These are phyloP conservation scores for Magnolia changhungtana DNA, from an alignment of 164 flowering plant genomes.

Conservation along the genomic window DNA sequence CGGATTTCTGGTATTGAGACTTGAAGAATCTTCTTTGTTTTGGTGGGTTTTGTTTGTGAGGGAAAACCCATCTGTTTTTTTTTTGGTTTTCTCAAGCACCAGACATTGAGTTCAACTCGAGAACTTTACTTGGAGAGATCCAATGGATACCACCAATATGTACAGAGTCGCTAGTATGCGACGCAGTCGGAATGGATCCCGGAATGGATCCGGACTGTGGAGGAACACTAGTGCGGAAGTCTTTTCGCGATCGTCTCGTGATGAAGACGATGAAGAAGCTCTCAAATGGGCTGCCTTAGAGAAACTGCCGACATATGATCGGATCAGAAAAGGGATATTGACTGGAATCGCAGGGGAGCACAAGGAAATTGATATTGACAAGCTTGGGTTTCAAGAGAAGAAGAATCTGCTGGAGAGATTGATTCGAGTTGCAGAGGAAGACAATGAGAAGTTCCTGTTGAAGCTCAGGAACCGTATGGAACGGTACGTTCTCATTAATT, in stretches of 20 bases:
- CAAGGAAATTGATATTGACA: conserved; percentile 69
- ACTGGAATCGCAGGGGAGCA: conserved; percentile 12
- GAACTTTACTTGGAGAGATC: neutral
- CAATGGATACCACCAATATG: conserved; percentile 14
- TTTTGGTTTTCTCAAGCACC: neutral
- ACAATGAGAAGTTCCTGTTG: conserved; percentile 76
- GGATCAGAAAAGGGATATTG: conserved; percentile 16
- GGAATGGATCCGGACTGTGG: conserved; percentile 11
- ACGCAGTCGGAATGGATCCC: conserved; percentile 1
- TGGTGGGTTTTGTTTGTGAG: neutral
- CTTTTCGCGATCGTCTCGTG: conserved; percentile 15
- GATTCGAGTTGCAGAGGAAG: conserved; percentile 76
- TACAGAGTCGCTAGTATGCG: conserved; percentile 13
- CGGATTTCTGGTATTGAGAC: neutral
- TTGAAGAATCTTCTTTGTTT: neutral
- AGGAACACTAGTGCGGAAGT: conserved; percentile 3
- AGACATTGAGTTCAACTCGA: neutral
- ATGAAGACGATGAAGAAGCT: conserved; percentile 27
- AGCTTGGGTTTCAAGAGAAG: conserved; percentile 51
- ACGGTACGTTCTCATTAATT: conserved; percentile 34
- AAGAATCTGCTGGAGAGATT: conserved; percentile 65
- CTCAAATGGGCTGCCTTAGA: conserved; percentile 27
- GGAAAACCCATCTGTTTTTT: neutral
- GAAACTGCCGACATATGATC: conserved; percentile 21
- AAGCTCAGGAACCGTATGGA: conserved; percentile 71